Evolutionary conservation across 768 basidiomycete genomes (phyloP), one percentile per base, ranked within the genome.

Genomic region (Leucosporidium creatinivorum): DNA sequence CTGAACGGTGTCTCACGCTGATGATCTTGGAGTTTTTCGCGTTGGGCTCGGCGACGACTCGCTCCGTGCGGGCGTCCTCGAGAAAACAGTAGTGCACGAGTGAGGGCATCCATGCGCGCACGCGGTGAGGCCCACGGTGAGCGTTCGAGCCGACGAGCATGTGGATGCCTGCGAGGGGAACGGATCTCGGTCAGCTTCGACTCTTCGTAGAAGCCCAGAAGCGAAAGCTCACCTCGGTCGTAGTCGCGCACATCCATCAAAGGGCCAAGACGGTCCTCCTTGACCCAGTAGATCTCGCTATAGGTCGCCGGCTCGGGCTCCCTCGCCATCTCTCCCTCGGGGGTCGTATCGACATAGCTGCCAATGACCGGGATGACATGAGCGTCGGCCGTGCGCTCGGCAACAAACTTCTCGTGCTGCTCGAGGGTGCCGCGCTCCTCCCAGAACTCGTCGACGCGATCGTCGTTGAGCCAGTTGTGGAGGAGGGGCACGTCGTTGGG

Each of bases 1-100:
- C n/a, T n/a, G n/a, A n/a, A n/a, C n/a, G n/a, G n/a, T n/a, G n/a
- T n/a, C 69, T 26, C 19, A 68, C 70, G 13, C 50, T 19, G 44
- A 72, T 49, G 62, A 72, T 72, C 54, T 72, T 72, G 4, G 19
- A 31, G 55, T 72, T 72, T 65, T 66, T 61, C 65, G 68, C 67
- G 61, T 73, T 69, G n/a, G 72, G 72, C 59, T 73, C 72, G 31
- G 66, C 70, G 12, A 68, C 19, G 25, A 73, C 72, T 17, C 72
- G 66, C 7, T 68, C 44, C n/a, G 72, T 73, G 13, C 72, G 63
- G 23, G 66, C 55, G 44, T 73, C 72, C 51, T 65, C 66, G 44
- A 70, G 54, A 69, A 73, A 73, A 64, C 68, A 69, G 64, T 66
- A 70, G 62, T 73, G 72, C 23, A 55, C 58, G 31, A 73, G 68